These are phyloP conservation scores for Leccinum truebloodii DNA, from an alignment of 768 basidiomycete species.

Conservation along the genomic window DNA sequence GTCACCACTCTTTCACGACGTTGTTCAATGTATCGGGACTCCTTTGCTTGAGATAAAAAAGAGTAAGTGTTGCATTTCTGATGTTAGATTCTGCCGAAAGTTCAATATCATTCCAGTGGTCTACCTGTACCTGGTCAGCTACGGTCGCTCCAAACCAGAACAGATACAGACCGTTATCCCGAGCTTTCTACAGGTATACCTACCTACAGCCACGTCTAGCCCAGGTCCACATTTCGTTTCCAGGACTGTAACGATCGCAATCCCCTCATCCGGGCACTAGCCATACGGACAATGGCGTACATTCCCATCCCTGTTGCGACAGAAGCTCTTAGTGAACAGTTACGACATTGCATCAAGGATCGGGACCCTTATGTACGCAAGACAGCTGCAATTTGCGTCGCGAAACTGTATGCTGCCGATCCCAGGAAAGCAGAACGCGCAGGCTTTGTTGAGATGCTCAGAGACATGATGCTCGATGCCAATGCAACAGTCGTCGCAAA, in stretches of 20 bases:
- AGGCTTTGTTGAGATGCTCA: constrained; percentile 87
- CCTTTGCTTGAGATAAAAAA: constrained; percentile 98
- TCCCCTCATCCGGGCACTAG: constrained; percentile 93
- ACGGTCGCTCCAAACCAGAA: constrained; percentile 91
- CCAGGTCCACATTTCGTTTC: constrained; percentile 15
- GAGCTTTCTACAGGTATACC: constrained; percentile 79
- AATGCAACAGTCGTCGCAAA: constrained; percentile 99
- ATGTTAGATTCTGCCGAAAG: background rate
- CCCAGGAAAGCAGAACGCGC: constrained; percentile 83
- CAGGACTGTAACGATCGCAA: constrained; percentile 97
- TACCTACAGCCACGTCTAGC: constrained; percentile 6
- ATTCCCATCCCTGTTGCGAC: constrained; percentile 91
- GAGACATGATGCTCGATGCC: constrained; percentile 88
- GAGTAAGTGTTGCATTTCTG: constrained; percentile 57
- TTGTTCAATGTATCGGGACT: constrained; percentile 92
- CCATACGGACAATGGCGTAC: constrained; percentile 99
- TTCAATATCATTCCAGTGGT: constrained; percentile 65
- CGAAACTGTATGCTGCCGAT: constrained; percentile 91
- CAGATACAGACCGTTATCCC: constrained; percentile 91
- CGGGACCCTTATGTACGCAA: constrained; percentile 97
- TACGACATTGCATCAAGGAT: constrained; percentile 91
- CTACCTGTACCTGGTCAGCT: constrained; percentile 96
- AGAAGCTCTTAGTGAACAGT: constrained; percentile 82
- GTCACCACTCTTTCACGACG: constrained; percentile 94
- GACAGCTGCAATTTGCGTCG: constrained; percentile 97